These are phyloP conservation scores for Lathyrus tuberosus DNA, from an alignment of 306 rosid species.

Conservation along the genomic window DNA sequence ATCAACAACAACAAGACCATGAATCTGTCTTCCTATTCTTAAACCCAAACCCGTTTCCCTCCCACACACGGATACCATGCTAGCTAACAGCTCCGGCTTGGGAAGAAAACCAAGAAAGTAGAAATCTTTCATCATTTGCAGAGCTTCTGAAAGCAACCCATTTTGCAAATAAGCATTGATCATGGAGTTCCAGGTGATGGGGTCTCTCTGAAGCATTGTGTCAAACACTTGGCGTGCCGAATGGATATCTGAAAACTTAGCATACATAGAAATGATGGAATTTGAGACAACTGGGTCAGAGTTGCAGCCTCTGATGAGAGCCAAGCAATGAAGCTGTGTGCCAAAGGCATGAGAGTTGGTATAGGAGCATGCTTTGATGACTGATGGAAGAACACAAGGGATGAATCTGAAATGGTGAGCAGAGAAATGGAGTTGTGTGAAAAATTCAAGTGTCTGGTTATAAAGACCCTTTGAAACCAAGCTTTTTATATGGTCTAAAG, in stretches of 20 bases:
- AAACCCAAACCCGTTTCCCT: conserved; percentile 45
- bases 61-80: conserved; percentile 57
- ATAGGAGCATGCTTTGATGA: conserved; percentile 62
- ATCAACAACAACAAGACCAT: conserved; percentile 55
- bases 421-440: conserved; percentile 46
- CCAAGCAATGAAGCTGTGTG: conserved; percentile 59
- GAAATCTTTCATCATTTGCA: conserved; percentile 46
- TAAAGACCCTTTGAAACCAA: conserved; percentile 52
- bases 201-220: conserved; percentile 56
- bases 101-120: conserved; percentile 46
- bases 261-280: conserved; percentile 64
- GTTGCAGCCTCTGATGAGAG: conserved; percentile 48
- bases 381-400: conserved; percentile 57
- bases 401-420: conserved; percentile 38
- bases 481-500: conserved; percentile 45
- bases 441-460: conserved; percentile 49
- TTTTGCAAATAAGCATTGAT: conserved; percentile 66
- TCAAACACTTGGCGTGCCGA: conserved; percentile 65
- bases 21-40: conserved; percentile 57
- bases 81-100: conserved; percentile 61
- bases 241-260: conserved; percentile 40
- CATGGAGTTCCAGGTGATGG: conserved; percentile 64
- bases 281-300: conserved; percentile 55
- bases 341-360: conserved; percentile 44
- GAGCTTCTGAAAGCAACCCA: conserved; percentile 47